Percentiles rank a stretch among this genome's conserved stretches.
phyloP scores from a whole-genome alignment of 108 stramenopile species.

The Pseudonitzschia multiseries region DNA sequence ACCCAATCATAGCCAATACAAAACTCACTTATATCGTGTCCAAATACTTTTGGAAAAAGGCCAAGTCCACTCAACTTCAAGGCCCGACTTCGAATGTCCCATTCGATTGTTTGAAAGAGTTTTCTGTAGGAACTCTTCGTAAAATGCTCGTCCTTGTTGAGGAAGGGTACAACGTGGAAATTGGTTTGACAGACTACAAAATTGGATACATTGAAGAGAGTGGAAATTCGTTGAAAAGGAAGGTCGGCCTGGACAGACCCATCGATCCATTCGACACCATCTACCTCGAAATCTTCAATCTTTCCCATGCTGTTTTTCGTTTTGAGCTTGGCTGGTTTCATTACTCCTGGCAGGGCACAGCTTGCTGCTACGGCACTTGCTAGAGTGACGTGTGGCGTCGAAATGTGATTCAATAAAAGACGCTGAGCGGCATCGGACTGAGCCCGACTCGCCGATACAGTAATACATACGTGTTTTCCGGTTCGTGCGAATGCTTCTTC shows the following conservation, averaged over 20 bases:
- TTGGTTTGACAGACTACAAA: conserved; percentile 92
- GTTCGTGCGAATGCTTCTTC: conserved; percentile 91
- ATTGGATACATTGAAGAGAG: conserved; percentile 88
- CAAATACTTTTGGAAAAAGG: conserved; percentile 87
- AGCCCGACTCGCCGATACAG: conserved; percentile 84
- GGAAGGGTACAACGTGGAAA: conserved; percentile 89
- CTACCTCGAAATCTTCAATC: conserved; percentile 88
- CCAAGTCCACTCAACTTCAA: conserved; percentile 81
- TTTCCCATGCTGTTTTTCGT: conserved; percentile 79
- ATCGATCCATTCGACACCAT: conserved; percentile 95
- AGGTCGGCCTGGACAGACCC: conserved; percentile 92
- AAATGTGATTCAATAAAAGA: conserved; percentile 89
- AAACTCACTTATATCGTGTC: conserved; percentile 74
- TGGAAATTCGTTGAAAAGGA: conserved; percentile 90
- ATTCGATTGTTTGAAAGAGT: conserved; percentile 80
- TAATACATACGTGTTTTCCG: conserved; percentile 91
- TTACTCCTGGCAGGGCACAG: conserved; percentile 91
- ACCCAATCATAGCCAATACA: neutral
- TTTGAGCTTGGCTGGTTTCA: conserved; percentile 85
- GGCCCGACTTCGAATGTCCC: conserved; percentile 82
- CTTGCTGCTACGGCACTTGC: conserved; percentile 87
- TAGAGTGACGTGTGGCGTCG: conserved; percentile 90
- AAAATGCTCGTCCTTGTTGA: conserved; percentile 85
- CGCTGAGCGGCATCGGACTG: conserved; percentile 77
- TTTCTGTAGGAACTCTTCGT: conserved; percentile 70